Base-by-base conservation (phyloP, 257 asterid species). In the Solanum ossicruentum region DNA sequence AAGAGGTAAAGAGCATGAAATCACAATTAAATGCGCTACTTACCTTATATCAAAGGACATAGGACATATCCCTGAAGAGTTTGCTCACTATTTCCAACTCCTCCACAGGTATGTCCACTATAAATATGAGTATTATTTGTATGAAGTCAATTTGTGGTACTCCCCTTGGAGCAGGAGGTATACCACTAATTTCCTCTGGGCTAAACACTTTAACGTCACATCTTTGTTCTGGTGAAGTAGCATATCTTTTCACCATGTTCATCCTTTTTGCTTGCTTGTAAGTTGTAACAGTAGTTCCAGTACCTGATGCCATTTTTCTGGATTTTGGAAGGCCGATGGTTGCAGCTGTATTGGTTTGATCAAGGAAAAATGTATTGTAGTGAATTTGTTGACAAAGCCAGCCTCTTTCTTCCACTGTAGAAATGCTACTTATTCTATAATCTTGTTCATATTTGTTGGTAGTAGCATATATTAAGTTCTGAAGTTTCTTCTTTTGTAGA, bases 151-250 rank as follows among this genome's bases (percentile, higher is more conserved):
- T 87, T 73, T 87, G 85, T 18, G 88, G 83, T 6, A 82, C 85
- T 16, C 83, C 85, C 82, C 57, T 83, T n/a, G 86, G 90, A 52
- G 88, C 86, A 5, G 86, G 86, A 12, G 85, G 83, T 77, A 3
- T 32, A 32, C 36, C 36, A 3, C 36, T 2, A 32, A 32, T 32
- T 32, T 32, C 36, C 3, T 3, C 36, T 32, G 36, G 36, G 36
- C 36, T 32, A 32, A 32, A 32, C 36, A 32, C 36, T 32, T 32
- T 32, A 32, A 13, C 26, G 61, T 26, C 9, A 2, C 16, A 8
- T 15, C 4, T 23, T 23, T 8, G 43, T 49, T 11, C 18, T 71
- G 43, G 17, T 72, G 56, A 45, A 72, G 17, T 10, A 20, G 20
- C 20, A n/a, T 72, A n/a, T 56, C 32, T 43, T 72, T 13, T 72